Conservation (phyloP, 495 filamentous ascomycete species). For the Jackrogersella multiformis region DNA sequence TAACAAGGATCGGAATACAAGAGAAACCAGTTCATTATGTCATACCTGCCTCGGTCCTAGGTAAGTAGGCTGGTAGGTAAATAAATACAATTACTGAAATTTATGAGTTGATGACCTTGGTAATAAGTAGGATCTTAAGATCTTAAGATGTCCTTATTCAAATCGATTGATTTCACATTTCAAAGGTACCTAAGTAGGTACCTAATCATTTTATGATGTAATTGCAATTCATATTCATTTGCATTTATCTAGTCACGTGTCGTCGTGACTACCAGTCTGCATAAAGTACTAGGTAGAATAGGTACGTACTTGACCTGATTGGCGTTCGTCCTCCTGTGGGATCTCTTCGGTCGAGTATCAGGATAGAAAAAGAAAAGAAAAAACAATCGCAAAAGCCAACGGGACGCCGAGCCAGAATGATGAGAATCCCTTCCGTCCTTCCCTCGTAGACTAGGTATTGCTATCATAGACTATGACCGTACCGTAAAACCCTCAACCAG, state of each 20-base stretch:
- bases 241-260: background rate
- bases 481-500: background rate
- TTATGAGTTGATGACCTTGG: too few species aligned
- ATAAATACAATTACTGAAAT: too few species aligned
- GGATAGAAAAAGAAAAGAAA: background rate
- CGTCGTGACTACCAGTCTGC: background rate
- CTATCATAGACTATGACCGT: background rate
- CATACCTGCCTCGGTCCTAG: background rate
- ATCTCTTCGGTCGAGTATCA: conserved; percentile 1
- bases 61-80: too few species aligned
- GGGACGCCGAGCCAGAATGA: conserved; percentile 22
- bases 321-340: background rate
- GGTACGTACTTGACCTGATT: background rate
- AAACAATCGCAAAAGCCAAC: conserved; percentile 1
- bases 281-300: background rate
- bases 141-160: too few species aligned
- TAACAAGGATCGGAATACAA: background rate
- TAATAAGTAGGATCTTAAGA: too few species aligned
- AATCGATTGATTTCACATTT: too few species aligned
- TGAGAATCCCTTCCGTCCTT: background rate
- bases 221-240: background rate
- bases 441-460: too few species aligned
- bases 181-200: too few species aligned
- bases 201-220: too few species aligned
- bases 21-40: background rate